A percentile compares a stretch with the other conserved stretches of the same genome.
Evolutionary conservation across 257 asterid species (phyloP).

Genomic region (Scutellaria minor): DNA sequence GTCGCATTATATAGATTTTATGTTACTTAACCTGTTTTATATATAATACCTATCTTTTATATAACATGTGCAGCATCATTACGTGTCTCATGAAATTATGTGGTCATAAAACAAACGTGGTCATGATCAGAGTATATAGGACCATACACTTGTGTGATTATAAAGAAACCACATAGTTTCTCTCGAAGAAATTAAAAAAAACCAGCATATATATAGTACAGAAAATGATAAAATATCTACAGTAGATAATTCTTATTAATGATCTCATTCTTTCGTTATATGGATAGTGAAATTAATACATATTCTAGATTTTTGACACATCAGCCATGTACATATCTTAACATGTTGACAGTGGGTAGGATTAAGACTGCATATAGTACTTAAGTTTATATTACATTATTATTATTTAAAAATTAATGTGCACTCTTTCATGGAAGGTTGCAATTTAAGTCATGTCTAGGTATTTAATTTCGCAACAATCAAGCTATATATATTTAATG

Average conservation of each 20-base stretch:
- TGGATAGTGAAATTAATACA: no score
- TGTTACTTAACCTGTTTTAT: background rate
- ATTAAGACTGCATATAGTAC: background rate
- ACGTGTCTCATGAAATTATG: background rate
- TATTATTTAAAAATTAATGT: background rate
- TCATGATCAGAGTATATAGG: background rate
- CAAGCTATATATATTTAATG: no score
- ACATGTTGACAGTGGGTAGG: no score
- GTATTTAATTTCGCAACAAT: no score
- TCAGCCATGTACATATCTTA: no score
- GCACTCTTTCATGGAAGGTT: no score
- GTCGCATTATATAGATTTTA: background rate
- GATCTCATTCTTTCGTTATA: no score
- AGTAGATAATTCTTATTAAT: no score
- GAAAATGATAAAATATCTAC: no score
- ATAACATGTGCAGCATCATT: constrained; percentile 3
- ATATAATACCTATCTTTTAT: background rate
- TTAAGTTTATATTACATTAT: background rate
- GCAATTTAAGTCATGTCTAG: no score
- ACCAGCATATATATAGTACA: no score
- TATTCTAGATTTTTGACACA: no score
- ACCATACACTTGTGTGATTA: constrained; percentile 30
- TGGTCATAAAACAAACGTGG: constrained; percentile 9
- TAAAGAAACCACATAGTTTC: constrained; percentile 16
- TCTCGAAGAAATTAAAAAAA: background rate